Base-by-base conservation (phyloP, 805 yeast genomes). In the Metschnikowia sp. region DNA sequence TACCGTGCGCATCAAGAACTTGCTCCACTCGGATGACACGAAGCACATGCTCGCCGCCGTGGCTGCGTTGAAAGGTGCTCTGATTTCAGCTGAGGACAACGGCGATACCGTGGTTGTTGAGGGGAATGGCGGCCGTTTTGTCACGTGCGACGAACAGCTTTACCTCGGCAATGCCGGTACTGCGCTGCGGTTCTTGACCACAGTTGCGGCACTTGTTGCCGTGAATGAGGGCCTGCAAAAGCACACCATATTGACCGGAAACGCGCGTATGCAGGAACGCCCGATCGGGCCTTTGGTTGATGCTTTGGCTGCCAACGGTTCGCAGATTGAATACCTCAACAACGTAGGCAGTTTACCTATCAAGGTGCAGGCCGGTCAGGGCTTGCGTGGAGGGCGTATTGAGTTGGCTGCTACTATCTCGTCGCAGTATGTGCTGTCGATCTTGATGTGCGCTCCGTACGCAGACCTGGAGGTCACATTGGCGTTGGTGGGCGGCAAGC, bases 91-190 rank as follows among this genome's bases (percentile, higher is more conserved):
- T 72, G 96, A 88, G 63, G 92, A 89, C 56, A 84, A 86, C 60
- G 98, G 97, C 50, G 92, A 87, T 62, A 91, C 96, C 32, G 81
- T 88, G 32, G 83, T 92, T 39, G 81, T 92, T 30, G 80, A 82
- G 42, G 91, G 92, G 44, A 91, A 91, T 53, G 94, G 94, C 50
- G 97, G 97, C 48, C 70, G 81, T 30, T 66, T 88, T 52, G 59
- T 72, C 30, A 84, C 95, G 3, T 78, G 84, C 42, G 68, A 71
- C 13, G 81, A 83, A 44, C 86, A 83, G 52, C 73, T 94, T 48
- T 94, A 89, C 68, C 76, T 94, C 52, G 99, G 99, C 48, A 94
- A 94, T 62, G 98, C 99, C 1, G 99, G 99, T 55, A 94, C 99
- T 38, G 98, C 99, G 4, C 88, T 97, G 6, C 79, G 99, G 60